phyloP scores from a whole-genome alignment of 2,329 filamentous ascomycete genomes.

The Berkeleyomyces basicola region DNA sequence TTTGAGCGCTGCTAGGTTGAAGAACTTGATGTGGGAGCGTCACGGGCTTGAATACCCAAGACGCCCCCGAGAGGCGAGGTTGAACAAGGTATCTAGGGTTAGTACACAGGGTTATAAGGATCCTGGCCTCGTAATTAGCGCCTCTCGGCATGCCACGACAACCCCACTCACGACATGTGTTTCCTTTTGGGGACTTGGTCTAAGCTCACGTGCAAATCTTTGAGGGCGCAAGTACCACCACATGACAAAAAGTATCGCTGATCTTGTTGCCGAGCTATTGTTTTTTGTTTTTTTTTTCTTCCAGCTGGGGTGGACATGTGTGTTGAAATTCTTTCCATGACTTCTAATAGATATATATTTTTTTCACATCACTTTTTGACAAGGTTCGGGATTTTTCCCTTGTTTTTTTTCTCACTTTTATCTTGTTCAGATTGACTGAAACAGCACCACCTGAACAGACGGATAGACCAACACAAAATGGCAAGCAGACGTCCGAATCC shows the following conservation, averaged over 20 bases:
- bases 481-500: neutral
- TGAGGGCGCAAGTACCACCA: neutral
- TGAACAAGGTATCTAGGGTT: neutral
- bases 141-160: neutral
- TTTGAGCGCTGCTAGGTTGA: constrained; percentile 60
- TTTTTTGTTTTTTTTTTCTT: neutral
- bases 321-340: no score
- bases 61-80: no score
- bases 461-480: neutral
- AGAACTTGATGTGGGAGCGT: constrained; percentile 25
- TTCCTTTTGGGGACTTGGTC: neutral
- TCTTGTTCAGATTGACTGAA: neutral
- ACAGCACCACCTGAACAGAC: neutral
- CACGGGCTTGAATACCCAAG: neutral
- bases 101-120: neutral
- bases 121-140: neutral
- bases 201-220: neutral
- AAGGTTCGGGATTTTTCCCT: no score
- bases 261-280: neutral
- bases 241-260: neutral
- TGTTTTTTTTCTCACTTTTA: neutral
- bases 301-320: no score
- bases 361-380: no score
- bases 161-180: neutral
- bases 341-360: no score